These are phyloP conservation scores for Thelonectria rubi DNA, from an alignment of 2,329 filamentous ascomycete species.

Conservation along the genomic window DNA sequence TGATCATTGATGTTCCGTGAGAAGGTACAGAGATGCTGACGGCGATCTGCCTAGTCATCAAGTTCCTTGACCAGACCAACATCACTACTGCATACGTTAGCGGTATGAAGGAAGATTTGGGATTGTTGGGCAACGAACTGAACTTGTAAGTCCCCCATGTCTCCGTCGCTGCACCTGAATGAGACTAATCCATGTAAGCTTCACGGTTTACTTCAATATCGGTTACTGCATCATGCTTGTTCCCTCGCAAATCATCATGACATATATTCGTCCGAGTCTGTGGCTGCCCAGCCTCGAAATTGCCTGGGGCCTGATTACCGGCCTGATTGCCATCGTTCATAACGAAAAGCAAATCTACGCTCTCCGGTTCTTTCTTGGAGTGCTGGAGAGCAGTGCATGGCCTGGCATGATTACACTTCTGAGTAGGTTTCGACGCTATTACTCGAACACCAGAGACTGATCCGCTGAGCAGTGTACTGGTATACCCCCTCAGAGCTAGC, in stretches of 20 bases:
- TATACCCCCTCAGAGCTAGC: constrained; percentile 25
- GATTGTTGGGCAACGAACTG: constrained; percentile 35
- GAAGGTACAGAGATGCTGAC: neutral
- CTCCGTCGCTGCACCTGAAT: neutral
- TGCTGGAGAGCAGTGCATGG: constrained; percentile 47
- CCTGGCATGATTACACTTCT: constrained; percentile 49
- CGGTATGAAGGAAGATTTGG: constrained; percentile 20
- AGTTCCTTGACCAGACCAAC: constrained; percentile 18
- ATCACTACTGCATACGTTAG: constrained; percentile 20
- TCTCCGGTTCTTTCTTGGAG: constrained; percentile 53
- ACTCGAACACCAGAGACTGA: neutral
- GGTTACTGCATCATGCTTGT: constrained; percentile 64
- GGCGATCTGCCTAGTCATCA: neutral
- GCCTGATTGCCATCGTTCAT: constrained; percentile 44
- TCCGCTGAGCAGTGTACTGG: constrained; percentile 18
- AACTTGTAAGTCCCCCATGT: constrained; percentile 4
- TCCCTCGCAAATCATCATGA: constrained; percentile 50
- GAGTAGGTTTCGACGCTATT: neutral
- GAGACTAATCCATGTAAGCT: constrained; percentile 14
- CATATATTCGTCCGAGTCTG: constrained; percentile 48
- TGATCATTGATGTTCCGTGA: too few relatives aligned
- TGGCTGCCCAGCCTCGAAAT: constrained; percentile 50
- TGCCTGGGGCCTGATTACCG: constrained; percentile 39
- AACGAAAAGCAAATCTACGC: constrained; percentile 48
- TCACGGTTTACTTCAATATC: constrained; percentile 62